Evolutionary conservation across 306 rosid species (phyloP).

Genomic region (peach (Prunus persica)): DNA sequence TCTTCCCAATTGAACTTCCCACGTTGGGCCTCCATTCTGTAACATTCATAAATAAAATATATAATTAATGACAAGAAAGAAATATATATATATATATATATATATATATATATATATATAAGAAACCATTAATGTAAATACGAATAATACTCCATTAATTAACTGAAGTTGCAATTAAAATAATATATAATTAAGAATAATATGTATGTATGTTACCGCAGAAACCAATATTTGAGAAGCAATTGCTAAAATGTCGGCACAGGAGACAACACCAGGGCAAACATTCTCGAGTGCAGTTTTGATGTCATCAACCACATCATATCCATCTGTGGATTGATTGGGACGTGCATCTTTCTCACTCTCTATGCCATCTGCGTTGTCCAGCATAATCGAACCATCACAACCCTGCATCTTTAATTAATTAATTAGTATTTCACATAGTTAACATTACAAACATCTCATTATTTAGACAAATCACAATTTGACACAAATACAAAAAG

Average conservation of each 20-base stretch:
- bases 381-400: slow-evolving; percentile 46
- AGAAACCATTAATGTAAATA: too few species aligned
- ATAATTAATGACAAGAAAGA: not conserved
- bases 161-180: too few species aligned
- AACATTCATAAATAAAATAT: not conserved
- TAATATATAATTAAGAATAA: not conserved
- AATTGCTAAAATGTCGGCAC: slow-evolving; percentile 50
- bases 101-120: too few species aligned
- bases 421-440: too few species aligned
- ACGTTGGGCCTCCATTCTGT: slow-evolving; percentile 80
- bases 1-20: slow-evolving; percentile 70
- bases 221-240: slow-evolving; percentile 26
- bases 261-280: slow-evolving; percentile 48
- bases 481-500: accelerated
- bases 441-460: not conserved
- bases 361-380: slow-evolving; percentile 20
- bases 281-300: slow-evolving; percentile 43
- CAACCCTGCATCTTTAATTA: slow-evolving; percentile 33
- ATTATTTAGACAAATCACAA: not conserved
- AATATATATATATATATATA: too few species aligned
- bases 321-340: slow-evolving; percentile 21
- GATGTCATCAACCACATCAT: slow-evolving; percentile 34
- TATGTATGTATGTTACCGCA: slow-evolving; percentile 21
- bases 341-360: slow-evolving; percentile 26
- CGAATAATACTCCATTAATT: too few species aligned